Evolutionary conservation across 805 yeast species (phyloP).

Genomic region (Lipomyces lipofer): DNA sequence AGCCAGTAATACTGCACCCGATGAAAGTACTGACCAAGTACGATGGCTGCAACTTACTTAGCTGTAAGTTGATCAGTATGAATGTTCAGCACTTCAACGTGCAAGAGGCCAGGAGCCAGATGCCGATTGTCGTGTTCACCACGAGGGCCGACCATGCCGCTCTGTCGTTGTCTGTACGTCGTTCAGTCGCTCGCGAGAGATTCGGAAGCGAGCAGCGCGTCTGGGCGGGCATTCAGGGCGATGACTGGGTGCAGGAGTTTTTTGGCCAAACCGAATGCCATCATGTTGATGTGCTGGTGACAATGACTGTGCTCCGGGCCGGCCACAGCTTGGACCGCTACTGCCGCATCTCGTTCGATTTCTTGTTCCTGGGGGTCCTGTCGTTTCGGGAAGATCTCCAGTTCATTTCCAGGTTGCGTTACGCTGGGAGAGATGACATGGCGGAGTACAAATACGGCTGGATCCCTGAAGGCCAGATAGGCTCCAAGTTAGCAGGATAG

Average conservation of each 20-base stretch:
- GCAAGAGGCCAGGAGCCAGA: neutral
- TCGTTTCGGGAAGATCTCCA: neutral
- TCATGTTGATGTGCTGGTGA: slow-evolving; percentile 6
- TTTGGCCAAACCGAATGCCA: neutral
- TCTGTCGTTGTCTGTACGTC: neutral
- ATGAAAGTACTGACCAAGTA: neutral
- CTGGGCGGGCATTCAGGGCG: slow-evolving; percentile 1
- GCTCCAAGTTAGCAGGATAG: neutral
- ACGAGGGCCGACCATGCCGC: neutral
- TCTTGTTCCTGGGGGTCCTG: slow-evolving; percentile 3
- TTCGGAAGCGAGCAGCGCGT: neutral
- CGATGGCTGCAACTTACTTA: neutral
- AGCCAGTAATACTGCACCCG: neutral
- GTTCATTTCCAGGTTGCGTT: neutral
- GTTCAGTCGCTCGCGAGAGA: neutral
- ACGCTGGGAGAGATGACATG: neutral
- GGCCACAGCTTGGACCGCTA: slow-evolving; percentile 15
- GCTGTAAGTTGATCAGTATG: neutral
- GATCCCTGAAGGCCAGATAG: neutral
- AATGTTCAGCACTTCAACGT: neutral
- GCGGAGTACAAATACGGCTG: neutral
- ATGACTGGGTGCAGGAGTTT: slow-evolving; percentile 1
- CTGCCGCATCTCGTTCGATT: slow-evolving; percentile 7
- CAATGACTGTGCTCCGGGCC: slow-evolving; percentile 9
- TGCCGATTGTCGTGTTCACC: neutral